These are phyloP conservation scores for Nicotiana knightiana DNA, from an alignment of 257 asterid genomes.

Conservation along the genomic window DNA sequence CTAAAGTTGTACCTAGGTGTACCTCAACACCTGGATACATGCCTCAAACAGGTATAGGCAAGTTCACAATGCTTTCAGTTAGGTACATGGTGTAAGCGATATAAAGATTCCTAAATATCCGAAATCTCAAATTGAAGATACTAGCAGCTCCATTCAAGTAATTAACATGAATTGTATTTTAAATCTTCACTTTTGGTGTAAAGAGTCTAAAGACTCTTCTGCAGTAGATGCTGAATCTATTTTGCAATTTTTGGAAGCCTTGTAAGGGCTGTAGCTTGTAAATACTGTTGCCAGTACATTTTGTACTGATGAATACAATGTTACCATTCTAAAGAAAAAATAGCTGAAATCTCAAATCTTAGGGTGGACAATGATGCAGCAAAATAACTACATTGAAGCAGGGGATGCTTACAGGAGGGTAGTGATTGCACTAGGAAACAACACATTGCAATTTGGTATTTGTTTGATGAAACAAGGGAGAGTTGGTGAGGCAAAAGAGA, in stretches of 20 bases:
- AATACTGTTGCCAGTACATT: no score
- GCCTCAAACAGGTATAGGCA: neutral
- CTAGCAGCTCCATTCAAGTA: no score
- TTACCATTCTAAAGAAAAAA: no score
- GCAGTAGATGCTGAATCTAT: neutral
- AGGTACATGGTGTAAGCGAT: neutral
- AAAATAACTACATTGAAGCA: conserved; percentile 64
- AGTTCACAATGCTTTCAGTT: neutral
- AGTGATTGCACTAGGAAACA: conserved; percentile 67
- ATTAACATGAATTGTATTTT: no score
- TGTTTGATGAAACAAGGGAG: conserved; percentile 87
- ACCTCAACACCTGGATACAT: neutral
- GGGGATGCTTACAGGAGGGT: conserved; percentile 69
- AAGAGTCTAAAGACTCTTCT: no score
- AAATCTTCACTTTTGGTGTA: no score
- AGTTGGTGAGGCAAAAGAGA: conserved; percentile 71
- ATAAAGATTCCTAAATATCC: neutral
- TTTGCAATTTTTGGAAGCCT: no score
- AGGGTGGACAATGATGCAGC: conserved; percentile 97
- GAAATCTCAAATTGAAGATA: no score
- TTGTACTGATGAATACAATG: no score
- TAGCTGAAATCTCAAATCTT: conserved; percentile 8
- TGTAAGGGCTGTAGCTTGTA: no score
- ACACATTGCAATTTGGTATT: conserved; percentile 74
- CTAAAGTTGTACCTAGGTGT: neutral